Base-by-base conservation (phyloP, 2,329 filamentous ascomycete species). In the Phaeosphaeria sp. region DNA sequence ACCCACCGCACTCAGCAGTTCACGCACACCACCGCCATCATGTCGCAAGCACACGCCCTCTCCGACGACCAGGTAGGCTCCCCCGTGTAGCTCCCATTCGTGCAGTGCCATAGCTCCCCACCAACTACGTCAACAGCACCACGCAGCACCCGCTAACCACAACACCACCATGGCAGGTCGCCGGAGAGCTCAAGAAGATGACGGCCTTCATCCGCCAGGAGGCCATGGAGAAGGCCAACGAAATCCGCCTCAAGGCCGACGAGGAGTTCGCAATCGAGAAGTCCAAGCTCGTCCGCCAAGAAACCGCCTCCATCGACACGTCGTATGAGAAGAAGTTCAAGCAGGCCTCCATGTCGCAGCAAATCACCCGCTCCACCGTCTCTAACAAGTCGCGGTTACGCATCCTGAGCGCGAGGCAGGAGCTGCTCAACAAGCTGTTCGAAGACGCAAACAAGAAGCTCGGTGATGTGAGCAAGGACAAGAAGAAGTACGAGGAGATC, bases 141-240 rank as follows among this genome's bases (percentile, higher is more conserved):
- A 62, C 56, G 68, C 67, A 61, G 55, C 68, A 63, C 54, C 65
- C 66, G 69, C 70, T 74, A 72, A 74, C 61, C 36, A 47, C 46
- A 49, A 44, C 49, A 42, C 56, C 64, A 22, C 68, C 53, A 62
- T 65, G 62, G 51, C 78, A 98, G 93, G 95, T 99, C 86, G 89
- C 91, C 82, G 89, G 92, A 82, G 95, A 99, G 88, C 91, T 99
- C 82, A 93, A 92, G 86, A 99, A 99, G 88, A 99, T 99, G 95
- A 98, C 95, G 59, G 94, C 93, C 77, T 99, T 99, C 87, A 99
- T 99, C 88, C 92, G 93, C 80, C 95, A 98, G 83, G 95, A 99
- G 84, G 95, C 95, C 58, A 87, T 91, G 75, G 95, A 99, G 79
- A 99, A 99, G 82, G 93, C 93, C 73, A 91, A 91, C 77, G 95